Conservation (phyloP, 2,329 filamentous ascomycete genomes). For the Sporothrix globosa region DNA sequence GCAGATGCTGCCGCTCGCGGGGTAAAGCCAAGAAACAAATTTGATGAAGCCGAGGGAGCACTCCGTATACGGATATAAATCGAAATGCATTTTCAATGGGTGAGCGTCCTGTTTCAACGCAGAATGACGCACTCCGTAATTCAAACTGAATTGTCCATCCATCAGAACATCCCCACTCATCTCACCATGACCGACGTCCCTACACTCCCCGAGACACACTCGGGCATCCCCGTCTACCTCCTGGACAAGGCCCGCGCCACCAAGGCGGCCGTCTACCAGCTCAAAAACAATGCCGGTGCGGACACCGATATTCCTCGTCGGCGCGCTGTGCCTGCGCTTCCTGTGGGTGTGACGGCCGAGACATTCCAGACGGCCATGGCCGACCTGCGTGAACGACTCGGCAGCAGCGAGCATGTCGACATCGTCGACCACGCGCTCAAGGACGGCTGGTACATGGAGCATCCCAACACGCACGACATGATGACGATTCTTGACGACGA, state of each 20-base stretch:
- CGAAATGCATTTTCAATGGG: too few species aligned
- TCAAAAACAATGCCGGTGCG: conserved; percentile 42
- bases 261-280: conserved; percentile 44
- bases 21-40: conserved; percentile 11
- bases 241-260: conserved; percentile 45
- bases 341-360: conserved; percentile 44
- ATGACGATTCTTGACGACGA: conserved; percentile 49
- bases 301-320: conserved; percentile 35
- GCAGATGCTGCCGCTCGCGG: conserved; percentile 32
- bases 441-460: conserved; percentile 44
- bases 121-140: too few species aligned
- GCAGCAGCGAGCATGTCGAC: conserved; percentile 45
- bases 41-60: conserved; percentile 1
- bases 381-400: conserved; percentile 45
- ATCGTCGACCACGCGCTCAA: conserved; percentile 47
- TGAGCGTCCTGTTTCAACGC: too few species aligned
- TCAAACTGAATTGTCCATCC: too few species aligned
- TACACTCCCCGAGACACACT: conserved; percentile 46
- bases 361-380: conserved; percentile 43
- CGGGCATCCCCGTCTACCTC: conserved; percentile 46
- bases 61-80: neutral
- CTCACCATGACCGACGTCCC: conserved; percentile 39
- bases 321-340: conserved; percentile 45
- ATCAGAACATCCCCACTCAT: too few species aligned
- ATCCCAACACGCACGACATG: conserved; percentile 48